Conservation (phyloP, 306 rosid genomes). For the Citrullus amarus region DNA sequence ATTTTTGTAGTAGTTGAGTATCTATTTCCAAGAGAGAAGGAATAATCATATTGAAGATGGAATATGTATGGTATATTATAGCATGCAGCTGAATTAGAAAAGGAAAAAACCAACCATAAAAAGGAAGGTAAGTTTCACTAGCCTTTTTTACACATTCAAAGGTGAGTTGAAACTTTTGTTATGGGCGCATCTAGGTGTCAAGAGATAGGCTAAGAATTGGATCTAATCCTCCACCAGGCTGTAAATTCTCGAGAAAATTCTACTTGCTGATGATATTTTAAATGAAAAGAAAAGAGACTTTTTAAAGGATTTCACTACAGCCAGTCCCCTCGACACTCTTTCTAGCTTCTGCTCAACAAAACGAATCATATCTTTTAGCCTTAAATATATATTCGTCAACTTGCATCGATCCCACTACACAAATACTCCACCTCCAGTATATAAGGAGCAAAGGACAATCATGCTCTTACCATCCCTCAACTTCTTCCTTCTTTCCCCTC, state of each 20-base stretch:
- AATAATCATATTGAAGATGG: neutral
- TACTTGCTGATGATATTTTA: slow-evolving; percentile 16
- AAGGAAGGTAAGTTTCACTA: neutral
- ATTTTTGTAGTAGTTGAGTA: neutral
- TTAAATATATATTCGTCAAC: slow-evolving; percentile 31
- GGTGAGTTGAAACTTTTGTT: slow-evolving; percentile 17
- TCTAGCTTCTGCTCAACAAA: slow-evolving; percentile 10
- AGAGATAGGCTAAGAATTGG: slow-evolving; percentile 24
- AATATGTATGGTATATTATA: slow-evolving; percentile 6
- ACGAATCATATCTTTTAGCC: slow-evolving; percentile 39
- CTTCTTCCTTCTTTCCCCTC: slow-evolving; percentile 9
- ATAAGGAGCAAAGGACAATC: slow-evolving; percentile 29
- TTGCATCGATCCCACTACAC: slow-evolving; percentile 26
- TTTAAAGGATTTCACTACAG: slow-evolving; percentile 1
- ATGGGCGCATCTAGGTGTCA: slow-evolving; percentile 29
- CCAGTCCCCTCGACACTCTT: slow-evolving; percentile 9
- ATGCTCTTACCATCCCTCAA: slow-evolving; percentile 16
- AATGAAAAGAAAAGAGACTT: slow-evolving; percentile 9
- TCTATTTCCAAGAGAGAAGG: neutral
- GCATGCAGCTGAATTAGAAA: slow-evolving; percentile 1
- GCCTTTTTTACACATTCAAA: slow-evolving; percentile 5
- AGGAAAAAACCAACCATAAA: neutral
- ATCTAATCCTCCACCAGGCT: slow-evolving; percentile 57
- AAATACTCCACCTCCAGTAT: slow-evolving; percentile 24
- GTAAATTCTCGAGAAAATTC: slow-evolving; percentile 30